These are phyloP conservation scores for Knufia petricola DNA, from an alignment of 2,329 filamentous ascomycete species.

Conservation along the genomic window DNA sequence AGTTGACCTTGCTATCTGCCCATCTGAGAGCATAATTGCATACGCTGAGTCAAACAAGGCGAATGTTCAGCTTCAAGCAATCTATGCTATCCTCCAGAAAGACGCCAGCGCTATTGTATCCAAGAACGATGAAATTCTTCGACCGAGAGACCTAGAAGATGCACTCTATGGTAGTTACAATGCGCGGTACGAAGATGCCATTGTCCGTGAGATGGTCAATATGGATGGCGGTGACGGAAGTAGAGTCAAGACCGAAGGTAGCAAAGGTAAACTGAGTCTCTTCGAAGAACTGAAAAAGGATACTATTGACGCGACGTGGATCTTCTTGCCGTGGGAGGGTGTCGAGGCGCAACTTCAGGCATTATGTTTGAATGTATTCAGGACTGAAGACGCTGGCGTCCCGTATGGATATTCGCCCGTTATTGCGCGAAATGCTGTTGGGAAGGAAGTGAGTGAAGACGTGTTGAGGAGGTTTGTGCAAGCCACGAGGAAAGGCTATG, in stretches of 20 bases:
- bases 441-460: neutral
- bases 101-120: neutral
- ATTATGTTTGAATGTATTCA: neutral
- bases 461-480: neutral
- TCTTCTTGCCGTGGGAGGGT: slow-evolving; percentile 1
- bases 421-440: neutral
- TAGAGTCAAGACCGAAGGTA: neutral
- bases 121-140: neutral
- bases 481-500: neutral
- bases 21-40: neutral
- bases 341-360: neutral
- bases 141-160: neutral
- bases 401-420: slow-evolving; percentile 4
- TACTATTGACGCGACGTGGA: neutral
- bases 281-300: neutral
- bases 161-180: neutral
- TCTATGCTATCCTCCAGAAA: neutral
- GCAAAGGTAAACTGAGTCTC: neutral
- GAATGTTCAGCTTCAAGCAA: neutral
- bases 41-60: neutral
- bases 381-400: neutral
- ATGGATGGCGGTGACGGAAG: neutral
- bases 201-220: neutral
- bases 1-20: neutral
- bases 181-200: neutral